Evolutionary conservation across 257 asterid genomes (phyloP).

Genomic region (Mentha longifolia): DNA sequence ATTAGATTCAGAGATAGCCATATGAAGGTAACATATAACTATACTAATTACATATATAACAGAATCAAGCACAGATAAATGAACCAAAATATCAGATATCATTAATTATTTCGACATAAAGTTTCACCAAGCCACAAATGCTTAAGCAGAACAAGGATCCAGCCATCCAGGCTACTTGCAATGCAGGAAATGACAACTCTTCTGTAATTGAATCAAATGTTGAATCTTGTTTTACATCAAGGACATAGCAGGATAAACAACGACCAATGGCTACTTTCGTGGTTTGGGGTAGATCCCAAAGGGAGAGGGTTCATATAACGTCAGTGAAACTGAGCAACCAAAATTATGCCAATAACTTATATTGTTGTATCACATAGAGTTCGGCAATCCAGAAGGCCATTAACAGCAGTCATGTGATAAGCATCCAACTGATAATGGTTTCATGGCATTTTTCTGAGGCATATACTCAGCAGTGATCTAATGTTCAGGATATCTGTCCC

Average conservation of each 20-base stretch:
- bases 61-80: constrained; percentile 12
- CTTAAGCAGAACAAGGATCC: background rate
- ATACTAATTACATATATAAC: background rate
- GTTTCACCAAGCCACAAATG: constrained; percentile 8
- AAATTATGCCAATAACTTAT: constrained; percentile 3
- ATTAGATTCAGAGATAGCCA: constrained; percentile 19
- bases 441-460: background rate
- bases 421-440: background rate
- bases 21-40: background rate
- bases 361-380: constrained; percentile 16
- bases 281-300: background rate
- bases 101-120: background rate
- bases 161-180: constrained; percentile 6
- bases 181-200: background rate
- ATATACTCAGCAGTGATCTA: background rate
- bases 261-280: background rate
- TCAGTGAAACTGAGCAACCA: constrained; percentile 11
- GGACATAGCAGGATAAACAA: background rate
- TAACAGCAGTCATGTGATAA: background rate
- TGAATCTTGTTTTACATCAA: constrained; percentile 2
- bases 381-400: constrained; percentile 7
- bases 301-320: background rate
- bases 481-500: constrained; percentile 9
- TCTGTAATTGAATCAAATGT: background rate
- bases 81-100: background rate